phyloP scores from a whole-genome alignment of 371 early-diverging fungal species.

The Haplosporangium sp. region DNA sequence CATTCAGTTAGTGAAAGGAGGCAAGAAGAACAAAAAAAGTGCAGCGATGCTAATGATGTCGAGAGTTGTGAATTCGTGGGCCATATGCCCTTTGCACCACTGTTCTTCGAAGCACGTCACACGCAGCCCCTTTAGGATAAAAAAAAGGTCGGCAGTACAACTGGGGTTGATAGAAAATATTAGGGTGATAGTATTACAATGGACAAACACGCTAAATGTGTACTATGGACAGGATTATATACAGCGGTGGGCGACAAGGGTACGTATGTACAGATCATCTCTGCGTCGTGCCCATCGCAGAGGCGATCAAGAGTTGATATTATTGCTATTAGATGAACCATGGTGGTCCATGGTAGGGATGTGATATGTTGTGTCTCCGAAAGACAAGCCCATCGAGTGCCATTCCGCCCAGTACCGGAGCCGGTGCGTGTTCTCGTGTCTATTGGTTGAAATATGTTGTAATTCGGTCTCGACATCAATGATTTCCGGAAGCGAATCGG shows the following conservation, averaged over 20 bases:
- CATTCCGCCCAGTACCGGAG: conserved; percentile 33
- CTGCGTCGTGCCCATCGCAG: no score
- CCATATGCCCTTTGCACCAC: neutral
- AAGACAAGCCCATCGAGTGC: conserved; percentile 2
- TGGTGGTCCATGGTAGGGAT: no score
- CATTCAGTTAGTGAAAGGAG: conserved; percentile 12
- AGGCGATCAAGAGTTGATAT: no score
- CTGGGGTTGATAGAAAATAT: no score
- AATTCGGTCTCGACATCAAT: neutral
- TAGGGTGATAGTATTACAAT: no score
- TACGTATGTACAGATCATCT: no score
- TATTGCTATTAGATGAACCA: neutral
- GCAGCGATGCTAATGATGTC: no score
- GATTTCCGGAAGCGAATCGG: neutral
- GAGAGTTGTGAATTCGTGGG: no score
- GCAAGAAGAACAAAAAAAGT: neutral
- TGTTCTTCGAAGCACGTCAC: conserved; percentile 4
- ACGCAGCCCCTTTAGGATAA: no score
- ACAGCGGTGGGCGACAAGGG: no score
- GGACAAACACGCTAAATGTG: no score
- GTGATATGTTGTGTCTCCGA: no score
- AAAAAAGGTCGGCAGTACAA: neutral
- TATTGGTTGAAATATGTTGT: neutral
- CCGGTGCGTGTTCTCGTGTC: conserved; percentile 2
- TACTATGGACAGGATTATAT: neutral